A percentile compares a stretch with the other conserved stretches of the same genome.
phyloP scores from a whole-genome alignment of 2,329 filamentous ascomycete species.

The Paracorniculantispora psalliotae region DNA sequence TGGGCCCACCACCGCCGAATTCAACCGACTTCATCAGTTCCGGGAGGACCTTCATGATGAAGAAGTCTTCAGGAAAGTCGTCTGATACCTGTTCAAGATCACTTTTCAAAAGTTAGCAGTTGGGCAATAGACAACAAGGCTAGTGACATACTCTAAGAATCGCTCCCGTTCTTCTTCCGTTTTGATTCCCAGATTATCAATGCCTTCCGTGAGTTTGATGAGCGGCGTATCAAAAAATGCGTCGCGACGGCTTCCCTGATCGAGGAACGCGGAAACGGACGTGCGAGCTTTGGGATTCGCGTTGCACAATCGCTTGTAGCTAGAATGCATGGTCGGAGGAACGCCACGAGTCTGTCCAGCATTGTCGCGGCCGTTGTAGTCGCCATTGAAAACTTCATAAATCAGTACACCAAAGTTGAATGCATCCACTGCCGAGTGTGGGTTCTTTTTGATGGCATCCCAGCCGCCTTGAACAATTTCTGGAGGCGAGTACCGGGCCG shows the following conservation, averaged over 20 bases:
- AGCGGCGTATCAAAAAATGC: slow-evolving; percentile 91
- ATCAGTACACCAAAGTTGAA: slow-evolving; percentile 82
- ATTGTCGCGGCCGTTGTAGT: slow-evolving; percentile 71
- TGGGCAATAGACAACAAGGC: neutral
- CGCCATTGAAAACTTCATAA: slow-evolving; percentile 87
- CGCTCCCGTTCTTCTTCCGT: slow-evolving; percentile 75
- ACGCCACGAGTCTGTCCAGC: slow-evolving; percentile 81
- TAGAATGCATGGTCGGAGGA: slow-evolving; percentile 81
- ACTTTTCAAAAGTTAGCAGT: slow-evolving; percentile 35
- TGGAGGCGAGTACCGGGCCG: slow-evolving; percentile 77
- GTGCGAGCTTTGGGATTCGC: slow-evolving; percentile 84
- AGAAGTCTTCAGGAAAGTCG: slow-evolving; percentile 96
- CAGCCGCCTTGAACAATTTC: slow-evolving; percentile 85
- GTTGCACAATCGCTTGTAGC: slow-evolving; percentile 85
- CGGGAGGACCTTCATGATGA: slow-evolving; percentile 93
- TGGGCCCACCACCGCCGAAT: slow-evolving; percentile 90
- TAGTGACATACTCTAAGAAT: slow-evolving; percentile 59
- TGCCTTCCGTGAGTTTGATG: slow-evolving; percentile 86
- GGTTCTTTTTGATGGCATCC: slow-evolving; percentile 81
- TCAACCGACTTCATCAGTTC: slow-evolving; percentile 98
- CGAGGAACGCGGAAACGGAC: slow-evolving; percentile 79
- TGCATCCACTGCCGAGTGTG: slow-evolving; percentile 76
- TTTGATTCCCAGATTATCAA: slow-evolving; percentile 90
- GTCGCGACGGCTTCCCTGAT: slow-evolving; percentile 76
- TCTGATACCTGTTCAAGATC: slow-evolving; percentile 83